Conservation (phyloP, 2,329 filamentous ascomycete genomes). For the Lachnellula hyalina region DNA sequence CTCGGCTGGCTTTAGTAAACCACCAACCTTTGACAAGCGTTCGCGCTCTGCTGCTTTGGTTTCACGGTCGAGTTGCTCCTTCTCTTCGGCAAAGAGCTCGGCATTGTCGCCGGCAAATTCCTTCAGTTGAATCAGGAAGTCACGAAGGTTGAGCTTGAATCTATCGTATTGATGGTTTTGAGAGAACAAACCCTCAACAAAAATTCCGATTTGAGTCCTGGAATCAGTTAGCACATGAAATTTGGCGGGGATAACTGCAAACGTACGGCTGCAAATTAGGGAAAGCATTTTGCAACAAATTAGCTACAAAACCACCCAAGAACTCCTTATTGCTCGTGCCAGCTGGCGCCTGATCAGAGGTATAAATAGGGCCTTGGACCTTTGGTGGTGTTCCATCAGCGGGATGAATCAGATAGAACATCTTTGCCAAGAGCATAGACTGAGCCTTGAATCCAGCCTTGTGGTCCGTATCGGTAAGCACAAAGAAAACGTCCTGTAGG, state of each 20-base stretch:
- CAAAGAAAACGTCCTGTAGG: conserved; percentile 96
- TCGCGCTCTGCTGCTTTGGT: conserved; percentile 86
- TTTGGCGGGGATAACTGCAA: conserved; percentile 4
- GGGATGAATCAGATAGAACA: conserved; percentile 91
- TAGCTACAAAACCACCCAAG: conserved; percentile 79
- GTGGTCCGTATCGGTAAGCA: conserved; percentile 94
- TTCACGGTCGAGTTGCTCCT: conserved; percentile 84
- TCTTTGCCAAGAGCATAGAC: conserved; percentile 84
- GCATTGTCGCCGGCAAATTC: conserved; percentile 95
- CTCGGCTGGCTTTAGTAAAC: conserved; percentile 94
- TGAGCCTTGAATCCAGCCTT: conserved; percentile 99
- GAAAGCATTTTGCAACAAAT: conserved; percentile 82
- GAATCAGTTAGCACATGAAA: conserved; percentile 32
- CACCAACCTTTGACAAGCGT: conserved; percentile 89
- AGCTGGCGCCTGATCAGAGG: conserved; percentile 70
- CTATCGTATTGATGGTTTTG: conserved; percentile 85
- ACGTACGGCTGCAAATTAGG: conserved; percentile 85
- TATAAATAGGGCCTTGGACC: conserved; percentile 89
- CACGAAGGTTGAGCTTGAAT: conserved; percentile 92
- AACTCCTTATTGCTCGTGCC: conserved; percentile 91
- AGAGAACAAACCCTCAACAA: conserved; percentile 84
- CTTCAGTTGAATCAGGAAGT: conserved; percentile 95
- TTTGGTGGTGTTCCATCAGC: conserved; percentile 66
- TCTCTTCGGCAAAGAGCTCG: conserved; percentile 88
- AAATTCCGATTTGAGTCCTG: conserved; percentile 80